Base-by-base conservation (phyloP, 257 asterid genomes). In the Capsicum chinense region DNA sequence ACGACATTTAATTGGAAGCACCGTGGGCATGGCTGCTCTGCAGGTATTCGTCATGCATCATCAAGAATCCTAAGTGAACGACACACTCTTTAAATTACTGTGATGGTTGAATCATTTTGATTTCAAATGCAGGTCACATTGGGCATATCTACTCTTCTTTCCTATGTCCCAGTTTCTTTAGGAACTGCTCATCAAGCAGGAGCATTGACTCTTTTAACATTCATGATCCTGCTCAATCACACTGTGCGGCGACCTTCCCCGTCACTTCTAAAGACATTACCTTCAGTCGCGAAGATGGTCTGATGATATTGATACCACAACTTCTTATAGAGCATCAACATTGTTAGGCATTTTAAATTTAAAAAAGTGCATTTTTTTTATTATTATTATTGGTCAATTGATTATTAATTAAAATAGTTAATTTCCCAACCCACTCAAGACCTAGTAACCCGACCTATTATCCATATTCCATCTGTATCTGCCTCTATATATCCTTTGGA, bases 131-230 rank as follows among this genome's bases (percentile, higher is more conserved):
- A 94, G 98, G 98, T 94, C 7, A 92, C 95, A 7, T 82, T 94
- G 91, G 98, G 98, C 50, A 90, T 96, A 88, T 85, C 97, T 7
- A 92, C 97, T 64, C 95, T 96, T 52, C 90, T 96, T 21, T 85
- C 95, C 0, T 93, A 94, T 21, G 98, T 94, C 12, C 99, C 99
- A 2, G 97, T 92, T 50, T 93, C 98, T 17, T 87, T 96, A 19
- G 98, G 98, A 85, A 58, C 93, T 35, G 98, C 98, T 87, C 98
- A 97, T 87, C 98, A 97, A 80, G 99, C 98, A 3, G 99, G 99
- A 83, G 98, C 98, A n/a, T 89, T 95, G 81, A 97, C 97, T 19
- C 99, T 97, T 76, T 66, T 95, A 62, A 91, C 92, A 59, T 87
- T 95, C 13, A 88, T 92, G 98, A 90, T 93, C 84, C 89, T 97